Percentiles rank a stretch among this genome's conserved stretches.
phyloP scores from a whole-genome alignment of 2,329 filamentous ascomycete species.

The Sclerotinia trifoliorum region DNA sequence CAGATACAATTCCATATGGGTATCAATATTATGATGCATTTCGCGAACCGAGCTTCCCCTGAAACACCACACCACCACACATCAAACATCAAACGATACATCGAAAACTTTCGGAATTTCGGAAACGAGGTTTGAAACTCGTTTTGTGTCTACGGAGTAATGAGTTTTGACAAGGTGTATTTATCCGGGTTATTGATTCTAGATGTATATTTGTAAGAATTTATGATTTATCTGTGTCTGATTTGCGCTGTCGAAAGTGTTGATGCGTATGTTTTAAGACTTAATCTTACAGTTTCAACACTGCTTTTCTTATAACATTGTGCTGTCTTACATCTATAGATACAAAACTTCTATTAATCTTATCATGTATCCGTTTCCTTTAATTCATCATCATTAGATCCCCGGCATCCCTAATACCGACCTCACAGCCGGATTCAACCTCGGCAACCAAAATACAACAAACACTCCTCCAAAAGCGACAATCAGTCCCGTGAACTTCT shows the following conservation, averaged over 20 bases:
- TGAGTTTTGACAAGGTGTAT: not conserved
- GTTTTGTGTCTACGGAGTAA: not conserved
- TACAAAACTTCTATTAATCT: not conserved
- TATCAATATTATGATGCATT: not conserved
- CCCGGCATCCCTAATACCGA: slow-evolving; percentile 48
- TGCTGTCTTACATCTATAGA: not conserved
- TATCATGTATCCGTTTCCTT: not conserved
- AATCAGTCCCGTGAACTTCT: slow-evolving; percentile 65
- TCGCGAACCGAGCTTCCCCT: slow-evolving; percentile 16
- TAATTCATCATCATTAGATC: slow-evolving; percentile 25
- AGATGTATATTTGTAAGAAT: not conserved
- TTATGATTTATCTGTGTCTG: not conserved
- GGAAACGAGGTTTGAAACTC: not conserved
- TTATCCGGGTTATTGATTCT: not conserved
- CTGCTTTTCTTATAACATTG: not conserved
- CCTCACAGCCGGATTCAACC: slow-evolving; percentile 45
- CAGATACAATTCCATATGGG: no score
- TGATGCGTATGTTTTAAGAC: not conserved
- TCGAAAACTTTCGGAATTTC: not conserved
- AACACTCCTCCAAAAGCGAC: slow-evolving; percentile 51
- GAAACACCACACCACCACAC: not conserved
- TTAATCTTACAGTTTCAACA: not conserved
- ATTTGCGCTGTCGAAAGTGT: not conserved
- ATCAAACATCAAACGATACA: not conserved
- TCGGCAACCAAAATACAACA: slow-evolving; percentile 51